These are phyloP conservation scores for Candida taoyuanica DNA, from an alignment of 805 yeast species.

Conservation along the genomic window DNA sequence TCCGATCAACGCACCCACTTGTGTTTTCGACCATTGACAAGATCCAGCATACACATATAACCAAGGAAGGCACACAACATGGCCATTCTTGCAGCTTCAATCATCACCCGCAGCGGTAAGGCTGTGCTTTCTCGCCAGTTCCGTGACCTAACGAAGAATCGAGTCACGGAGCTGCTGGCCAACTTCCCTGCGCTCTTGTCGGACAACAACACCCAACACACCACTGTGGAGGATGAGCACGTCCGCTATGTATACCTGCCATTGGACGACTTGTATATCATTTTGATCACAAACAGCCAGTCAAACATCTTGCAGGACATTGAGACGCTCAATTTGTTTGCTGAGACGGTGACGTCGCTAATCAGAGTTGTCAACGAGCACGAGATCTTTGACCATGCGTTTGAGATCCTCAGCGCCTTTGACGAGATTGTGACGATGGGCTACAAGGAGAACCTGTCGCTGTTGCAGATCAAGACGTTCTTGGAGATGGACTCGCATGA, in stretches of 20 bases:
- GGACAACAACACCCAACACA: constrained; percentile 72
- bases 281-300: constrained; percentile 83
- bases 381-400: constrained; percentile 79
- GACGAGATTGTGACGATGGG: constrained; percentile 92
- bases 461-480: constrained; percentile 80
- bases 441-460: constrained; percentile 78
- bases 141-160: constrained; percentile 74
- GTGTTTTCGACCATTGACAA: neutral
- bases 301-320: constrained; percentile 93
- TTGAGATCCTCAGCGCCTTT: constrained; percentile 85
- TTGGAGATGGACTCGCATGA: constrained; percentile 98
- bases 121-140: constrained; percentile 91
- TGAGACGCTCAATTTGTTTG: constrained; percentile 81
- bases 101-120: constrained; percentile 91
- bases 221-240: constrained; percentile 87
- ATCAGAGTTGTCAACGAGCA: constrained; percentile 72
- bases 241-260: constrained; percentile 96
- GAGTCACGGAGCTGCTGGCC: constrained; percentile 80
- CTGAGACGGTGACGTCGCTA: constrained; percentile 73
- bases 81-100: constrained; percentile 91
- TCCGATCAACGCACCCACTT: no score
- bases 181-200: constrained; percentile 78
- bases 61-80: constrained; percentile 20
- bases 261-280: constrained; percentile 87
- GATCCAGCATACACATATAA: neutral